Percentiles rank a stretch among this genome's conserved stretches.
Conservation (phyloP, 2,329 filamentous ascomycete genomes). For the Xylariomycetidae sp. region DNA sequence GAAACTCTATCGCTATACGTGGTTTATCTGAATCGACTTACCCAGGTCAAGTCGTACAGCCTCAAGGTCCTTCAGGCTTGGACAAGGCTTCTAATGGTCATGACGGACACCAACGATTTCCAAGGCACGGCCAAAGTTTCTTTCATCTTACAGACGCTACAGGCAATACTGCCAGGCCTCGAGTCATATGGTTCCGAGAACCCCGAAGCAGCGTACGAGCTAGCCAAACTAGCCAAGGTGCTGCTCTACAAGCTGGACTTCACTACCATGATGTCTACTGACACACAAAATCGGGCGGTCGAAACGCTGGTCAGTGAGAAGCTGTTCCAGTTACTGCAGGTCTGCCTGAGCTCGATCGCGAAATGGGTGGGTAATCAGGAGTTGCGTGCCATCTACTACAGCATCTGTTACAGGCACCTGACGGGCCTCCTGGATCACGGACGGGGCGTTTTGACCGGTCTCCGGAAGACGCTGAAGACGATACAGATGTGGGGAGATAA, state of each 20-base stretch:
- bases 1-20: conserved; percentile 55
- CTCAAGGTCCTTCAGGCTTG: conserved; percentile 72
- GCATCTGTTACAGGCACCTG: conserved; percentile 83
- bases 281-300: conserved; percentile 40
- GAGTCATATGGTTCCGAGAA: conserved; percentile 69
- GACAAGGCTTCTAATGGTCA: conserved; percentile 77
- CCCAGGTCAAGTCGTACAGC: conserved; percentile 50
- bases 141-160: conserved; percentile 79
- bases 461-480: conserved; percentile 63
- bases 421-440: conserved; percentile 58
- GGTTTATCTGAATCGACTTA: conserved; percentile 56
- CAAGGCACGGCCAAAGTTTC: conserved; percentile 64
- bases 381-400: conserved; percentile 81
- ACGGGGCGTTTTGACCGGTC: conserved; percentile 39
- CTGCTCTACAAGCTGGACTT: conserved; percentile 67
- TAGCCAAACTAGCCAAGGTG: conserved; percentile 69
- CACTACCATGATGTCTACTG: conserved; percentile 30
- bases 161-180: conserved; percentile 81
- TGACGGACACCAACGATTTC: conserved; percentile 77
- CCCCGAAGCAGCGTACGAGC: conserved; percentile 63
- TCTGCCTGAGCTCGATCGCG: conserved; percentile 73
- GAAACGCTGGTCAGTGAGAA: conserved; percentile 81
- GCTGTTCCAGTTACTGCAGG: conserved; percentile 84
- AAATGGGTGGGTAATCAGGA: conserved; percentile 64
- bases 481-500: conserved; percentile 65